These are phyloP conservation scores for Selaginella moellendorffii DNA, from an alignment of 75 land plant genomes.

Conservation along the genomic window DNA sequence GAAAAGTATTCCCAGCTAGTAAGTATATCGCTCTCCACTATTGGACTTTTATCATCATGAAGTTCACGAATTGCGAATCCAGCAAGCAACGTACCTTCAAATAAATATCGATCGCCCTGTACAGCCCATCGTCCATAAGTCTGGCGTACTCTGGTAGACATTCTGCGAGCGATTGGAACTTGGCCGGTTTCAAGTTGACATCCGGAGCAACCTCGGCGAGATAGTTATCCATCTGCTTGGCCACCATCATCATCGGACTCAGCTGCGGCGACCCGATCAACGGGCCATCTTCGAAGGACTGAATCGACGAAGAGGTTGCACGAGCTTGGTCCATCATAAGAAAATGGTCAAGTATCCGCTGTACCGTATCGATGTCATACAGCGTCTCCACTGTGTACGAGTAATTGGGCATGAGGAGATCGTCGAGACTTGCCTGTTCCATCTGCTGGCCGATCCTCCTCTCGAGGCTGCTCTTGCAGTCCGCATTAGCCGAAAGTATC, in stretches of 20 bases:
- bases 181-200: slow-evolving; percentile 35
- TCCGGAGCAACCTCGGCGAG: slow-evolving; percentile 68
- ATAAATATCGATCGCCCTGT: slow-evolving; percentile 59
- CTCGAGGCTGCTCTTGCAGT: slow-evolving; percentile 33
- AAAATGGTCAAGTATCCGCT: slow-evolving; percentile 43
- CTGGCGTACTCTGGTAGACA: slow-evolving; percentile 47
- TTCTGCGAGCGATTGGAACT: slow-evolving; percentile 45
- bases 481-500: slow-evolving; percentile 37
- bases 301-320: slow-evolving; percentile 8
- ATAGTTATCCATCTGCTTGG: slow-evolving; percentile 42
- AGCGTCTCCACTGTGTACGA: slow-evolving; percentile 62
- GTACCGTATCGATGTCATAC: slow-evolving; percentile 62
- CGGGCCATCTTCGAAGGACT: slow-evolving; percentile 5
- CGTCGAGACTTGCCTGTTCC: slow-evolving; percentile 55
- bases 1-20: too few species aligned
- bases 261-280: slow-evolving; percentile 22
- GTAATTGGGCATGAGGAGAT: slow-evolving; percentile 64
- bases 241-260: slow-evolving; percentile 42
- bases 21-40: too few species aligned
- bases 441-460: slow-evolving; percentile 48
- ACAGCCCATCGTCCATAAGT: slow-evolving; percentile 43
- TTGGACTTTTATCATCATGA: too few species aligned
- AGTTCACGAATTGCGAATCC: too few species aligned
- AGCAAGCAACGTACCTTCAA: slow-evolving; percentile 50
- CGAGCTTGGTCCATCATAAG: slow-evolving; percentile 18